phyloP scores from a whole-genome alignment of 352 stramenopile genomes.

The Phytophthora agathidicida region DNA sequence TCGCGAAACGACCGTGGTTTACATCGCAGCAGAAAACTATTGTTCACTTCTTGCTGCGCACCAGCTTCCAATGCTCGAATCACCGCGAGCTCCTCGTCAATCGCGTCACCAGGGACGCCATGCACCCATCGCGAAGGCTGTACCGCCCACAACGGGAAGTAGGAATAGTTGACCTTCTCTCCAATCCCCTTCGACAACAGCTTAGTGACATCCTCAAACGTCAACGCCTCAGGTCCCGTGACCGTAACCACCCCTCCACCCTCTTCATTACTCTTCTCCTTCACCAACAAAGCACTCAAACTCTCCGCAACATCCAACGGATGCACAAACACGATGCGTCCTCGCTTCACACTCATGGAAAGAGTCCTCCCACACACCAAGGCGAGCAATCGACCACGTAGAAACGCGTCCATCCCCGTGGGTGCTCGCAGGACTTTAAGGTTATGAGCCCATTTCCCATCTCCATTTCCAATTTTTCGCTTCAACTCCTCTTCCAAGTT shows the following conservation, averaged over 20 bases:
- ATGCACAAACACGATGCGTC: slow-evolving; percentile 68
- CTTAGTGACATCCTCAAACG: slow-evolving; percentile 52
- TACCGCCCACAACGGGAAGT: slow-evolving; percentile 79
- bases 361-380: slow-evolving; percentile 73
- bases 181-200: slow-evolving; percentile 49
- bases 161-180: slow-evolving; percentile 56
- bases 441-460: slow-evolving; percentile 4
- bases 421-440: slow-evolving; percentile 46
- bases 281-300: slow-evolving; percentile 29
- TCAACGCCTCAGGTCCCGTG: slow-evolving; percentile 64
- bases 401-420: slow-evolving; percentile 66
- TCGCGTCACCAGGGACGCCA: slow-evolving; percentile 63
- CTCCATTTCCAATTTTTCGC: slow-evolving; percentile 12
- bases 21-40: slow-evolving; percentile 35
- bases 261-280: neutral
- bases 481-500: slow-evolving; percentile 51
- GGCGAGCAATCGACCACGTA: slow-evolving; percentile 52
- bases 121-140: slow-evolving; percentile 76
- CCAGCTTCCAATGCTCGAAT: slow-evolving; percentile 53
- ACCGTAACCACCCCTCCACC: slow-evolving; percentile 32
- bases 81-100: slow-evolving; percentile 57
- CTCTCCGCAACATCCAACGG: slow-evolving; percentile 61
- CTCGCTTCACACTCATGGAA: slow-evolving; percentile 63
- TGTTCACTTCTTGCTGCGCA: slow-evolving; percentile 42
- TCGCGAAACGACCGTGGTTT: slow-evolving; percentile 43